Evolutionary conservation across 345 rosid genomes (phyloP).

Genomic region (Moricandia moricandioides): DNA sequence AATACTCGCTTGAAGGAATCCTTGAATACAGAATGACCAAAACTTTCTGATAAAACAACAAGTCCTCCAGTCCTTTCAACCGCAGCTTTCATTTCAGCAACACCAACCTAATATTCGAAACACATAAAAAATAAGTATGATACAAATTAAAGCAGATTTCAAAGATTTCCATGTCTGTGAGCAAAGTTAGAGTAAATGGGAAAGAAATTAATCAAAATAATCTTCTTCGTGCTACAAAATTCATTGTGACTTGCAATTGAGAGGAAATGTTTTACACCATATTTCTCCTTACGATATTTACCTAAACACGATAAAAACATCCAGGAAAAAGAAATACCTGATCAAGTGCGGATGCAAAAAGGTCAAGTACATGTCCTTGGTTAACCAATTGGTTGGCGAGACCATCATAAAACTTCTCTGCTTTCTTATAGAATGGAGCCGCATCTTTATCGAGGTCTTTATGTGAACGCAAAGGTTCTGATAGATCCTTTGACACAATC

Average conservation of each 20-base stretch:
- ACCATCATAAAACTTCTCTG: constrained; percentile 83
- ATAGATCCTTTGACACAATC: constrained; percentile 94
- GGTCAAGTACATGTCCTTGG: constrained; percentile 97
- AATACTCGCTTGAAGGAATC: constrained; percentile 91
- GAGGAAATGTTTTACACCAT: background rate
- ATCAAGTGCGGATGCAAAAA: constrained; percentile 98
- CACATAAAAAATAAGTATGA: background rate
- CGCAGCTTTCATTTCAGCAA: constrained; percentile 97
- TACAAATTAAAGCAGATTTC: background rate
- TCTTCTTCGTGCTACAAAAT: constrained; percentile 18
- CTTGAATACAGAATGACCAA: constrained; percentile 96
- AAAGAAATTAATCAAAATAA: background rate
- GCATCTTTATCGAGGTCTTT: constrained; percentile 99
- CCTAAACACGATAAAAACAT: constrained; percentile 3
- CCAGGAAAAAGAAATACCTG: constrained; percentile 57
- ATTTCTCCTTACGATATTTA: constrained; percentile 1
- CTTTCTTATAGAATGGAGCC: constrained; percentile 93
- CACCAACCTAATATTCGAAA: constrained; percentile 64
- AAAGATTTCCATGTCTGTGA: background rate
- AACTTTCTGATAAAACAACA: constrained; percentile 95
- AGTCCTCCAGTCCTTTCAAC: constrained; percentile 98
- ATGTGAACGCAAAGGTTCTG: constrained; percentile 98
- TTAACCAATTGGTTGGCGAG: constrained; percentile 93
- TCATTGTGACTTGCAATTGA: constrained; percentile 1
- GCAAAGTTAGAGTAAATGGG: background rate